Evolutionary conservation across 768 basidiomycete species (phyloP), one percentile per base, ranked within the genome.

Genomic region (Pleurotus ostreatus): DNA sequence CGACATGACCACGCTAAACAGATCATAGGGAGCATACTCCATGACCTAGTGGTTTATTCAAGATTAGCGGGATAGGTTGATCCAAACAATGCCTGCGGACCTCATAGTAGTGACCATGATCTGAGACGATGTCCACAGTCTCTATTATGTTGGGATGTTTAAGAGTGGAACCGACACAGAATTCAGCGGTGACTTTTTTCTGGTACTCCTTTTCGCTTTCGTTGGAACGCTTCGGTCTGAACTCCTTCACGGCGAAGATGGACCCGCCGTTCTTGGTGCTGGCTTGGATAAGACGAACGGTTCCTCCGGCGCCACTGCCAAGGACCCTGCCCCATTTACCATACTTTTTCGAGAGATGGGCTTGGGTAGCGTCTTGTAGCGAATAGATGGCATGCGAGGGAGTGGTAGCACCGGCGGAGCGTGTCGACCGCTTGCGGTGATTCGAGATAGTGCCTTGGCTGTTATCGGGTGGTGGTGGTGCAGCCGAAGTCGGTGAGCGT

Each of bases 1-100:
- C 13, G 95, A 94, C 97, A 99, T 99, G 79, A 99, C 97, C 66
- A 98, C 95, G 58, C 90, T 92, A 76, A 99, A 99, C 56, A 99
- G 86, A 74, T 99, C 97, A 67, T 86, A 97, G 15, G 97, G 97
- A 2, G 97, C 97, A 65, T 97, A 98, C 72, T 98, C 96, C 97
- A 99, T 99, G 75, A 98, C 89, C 95, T 98, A 68, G 64, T 61
- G 38, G 23, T 38, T 48, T 55, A 59, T 34, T 34, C 30, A 34
- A 45, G 49, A 51, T 34, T 39, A 54, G 39, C 54, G 51, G 57
- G 59, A 56, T 43, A 37, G 55, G 56, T 30, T 54, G 55, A 20
- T 46, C 49, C 55, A 49, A 61, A 51, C 55, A 15, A 34, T 58
- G 30, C 16, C 54, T 26, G 43, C 80, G 59, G 55, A 96, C 97